A percentile compares a stretch with the other conserved stretches of the same genome.
Conservation (phyloP, 768 basidiomycete genomes). For the Kockovaella imperatae region DNA sequence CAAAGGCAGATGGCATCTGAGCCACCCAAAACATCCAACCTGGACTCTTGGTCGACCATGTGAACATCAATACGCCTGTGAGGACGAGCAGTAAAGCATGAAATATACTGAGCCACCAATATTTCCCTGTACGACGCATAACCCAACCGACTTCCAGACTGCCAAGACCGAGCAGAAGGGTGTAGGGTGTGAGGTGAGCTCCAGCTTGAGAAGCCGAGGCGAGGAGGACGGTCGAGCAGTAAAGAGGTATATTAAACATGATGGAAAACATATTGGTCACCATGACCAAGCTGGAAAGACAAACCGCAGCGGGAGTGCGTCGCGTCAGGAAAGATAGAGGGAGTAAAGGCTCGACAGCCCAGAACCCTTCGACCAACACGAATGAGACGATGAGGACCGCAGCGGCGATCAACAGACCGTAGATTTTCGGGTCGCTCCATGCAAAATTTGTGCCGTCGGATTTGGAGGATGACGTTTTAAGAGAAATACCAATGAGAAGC, state of each 20-base stretch:
- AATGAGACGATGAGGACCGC: slow-evolving; percentile 54
- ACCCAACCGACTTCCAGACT: slow-evolving; percentile 50
- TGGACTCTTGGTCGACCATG: too few relatives aligned
- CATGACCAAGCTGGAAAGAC: slow-evolving; percentile 62
- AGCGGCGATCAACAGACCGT: slow-evolving; percentile 56
- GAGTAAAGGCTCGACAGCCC: slow-evolving; percentile 78
- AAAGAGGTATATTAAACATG: slow-evolving; percentile 71
- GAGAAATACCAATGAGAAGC: slow-evolving; percentile 33
- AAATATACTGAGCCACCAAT: not conserved
- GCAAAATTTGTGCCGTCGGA: slow-evolving; percentile 61
- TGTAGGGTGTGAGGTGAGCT: slow-evolving; percentile 77
- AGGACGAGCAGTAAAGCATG: not conserved
- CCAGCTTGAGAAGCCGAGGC: slow-evolving; percentile 65
- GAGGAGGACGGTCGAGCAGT: slow-evolving; percentile 70
- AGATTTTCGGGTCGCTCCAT: slow-evolving; percentile 59
- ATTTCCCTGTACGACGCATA: slow-evolving; percentile 52
- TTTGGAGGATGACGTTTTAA: slow-evolving; percentile 27
- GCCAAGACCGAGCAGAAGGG: too few relatives aligned
- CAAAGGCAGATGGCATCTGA: not conserved
- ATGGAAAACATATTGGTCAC: slow-evolving; percentile 16
- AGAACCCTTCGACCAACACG: slow-evolving; percentile 65
- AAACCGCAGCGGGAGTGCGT: slow-evolving; percentile 71
- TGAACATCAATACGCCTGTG: not conserved
- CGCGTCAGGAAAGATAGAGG: slow-evolving; percentile 68
- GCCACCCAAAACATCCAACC: not conserved